These are phyloP conservation scores for Grosmannia serpens DNA, from an alignment of 2,329 filamentous ascomycete species.

Conservation along the genomic window DNA sequence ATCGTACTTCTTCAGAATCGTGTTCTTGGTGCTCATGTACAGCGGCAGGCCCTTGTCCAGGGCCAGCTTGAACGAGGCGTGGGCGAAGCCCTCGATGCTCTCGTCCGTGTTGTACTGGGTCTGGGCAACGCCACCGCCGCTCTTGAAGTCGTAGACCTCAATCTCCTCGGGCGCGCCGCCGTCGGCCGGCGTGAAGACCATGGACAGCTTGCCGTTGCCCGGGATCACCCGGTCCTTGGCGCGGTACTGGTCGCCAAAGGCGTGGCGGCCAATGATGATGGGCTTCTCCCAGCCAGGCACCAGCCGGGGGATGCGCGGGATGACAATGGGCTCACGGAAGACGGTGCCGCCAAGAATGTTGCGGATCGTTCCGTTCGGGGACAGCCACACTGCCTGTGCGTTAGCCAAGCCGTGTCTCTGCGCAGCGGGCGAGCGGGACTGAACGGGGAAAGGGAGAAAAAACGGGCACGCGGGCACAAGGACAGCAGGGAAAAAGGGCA, in stretches of 20 bases:
- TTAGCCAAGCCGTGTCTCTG: neutral
- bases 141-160: constrained; percentile 82
- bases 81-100: constrained; percentile 87
- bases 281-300: constrained; percentile 97
- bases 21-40: constrained; percentile 99
- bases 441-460: neutral
- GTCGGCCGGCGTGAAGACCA: constrained; percentile 80
- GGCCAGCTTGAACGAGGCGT: constrained; percentile 93
- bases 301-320: constrained; percentile 81
- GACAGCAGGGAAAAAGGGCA: neutral
- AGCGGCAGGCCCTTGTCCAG: constrained; percentile 79
- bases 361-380: constrained; percentile 83
- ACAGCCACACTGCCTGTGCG: constrained; percentile 71
- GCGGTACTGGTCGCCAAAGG: constrained; percentile 97
- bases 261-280: constrained; percentile 97
- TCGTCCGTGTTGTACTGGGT: constrained; percentile 98
- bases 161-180: constrained; percentile 74
- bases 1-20: constrained; percentile 97
- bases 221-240: constrained; percentile 83
- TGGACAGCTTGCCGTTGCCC: constrained; percentile 77
- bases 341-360: constrained; percentile 80
- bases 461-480: no score
- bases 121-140: constrained; percentile 78
- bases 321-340: constrained; percentile 98
- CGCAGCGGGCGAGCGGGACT: neutral